phyloP scores from a whole-genome alignment of 169 alveolate species.

The Eimeria zaria region DNA sequence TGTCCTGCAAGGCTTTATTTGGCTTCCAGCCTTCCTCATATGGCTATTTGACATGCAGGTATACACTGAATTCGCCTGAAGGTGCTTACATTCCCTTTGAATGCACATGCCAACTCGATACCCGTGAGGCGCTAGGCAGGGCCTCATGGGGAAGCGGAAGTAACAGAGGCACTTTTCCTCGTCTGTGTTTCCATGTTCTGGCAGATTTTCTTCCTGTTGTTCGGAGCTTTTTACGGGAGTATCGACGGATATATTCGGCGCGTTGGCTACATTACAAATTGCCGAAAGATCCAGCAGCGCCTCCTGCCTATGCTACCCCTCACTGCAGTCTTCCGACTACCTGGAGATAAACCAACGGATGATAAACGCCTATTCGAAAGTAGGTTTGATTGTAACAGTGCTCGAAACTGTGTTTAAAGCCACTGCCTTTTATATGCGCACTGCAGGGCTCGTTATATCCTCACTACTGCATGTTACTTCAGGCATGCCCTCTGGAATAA shows the following conservation, averaged over 20 bases:
- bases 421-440: not conserved
- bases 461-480: not conserved
- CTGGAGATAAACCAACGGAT: not conserved
- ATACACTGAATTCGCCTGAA: not conserved
- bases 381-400: not conserved
- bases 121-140: not conserved
- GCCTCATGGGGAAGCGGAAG: not conserved
- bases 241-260: conserved; percentile 79
- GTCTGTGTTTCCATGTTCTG: not conserved
- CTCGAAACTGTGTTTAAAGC: not conserved
- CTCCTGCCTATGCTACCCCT: conserved; percentile 79
- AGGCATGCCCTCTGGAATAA: conserved; percentile 19
- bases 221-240: conserved; percentile 79
- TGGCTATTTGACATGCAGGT: conserved; percentile 84
- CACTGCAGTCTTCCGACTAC: conserved; percentile 12
- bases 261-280: conserved; percentile 76
- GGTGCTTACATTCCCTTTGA: not conserved
- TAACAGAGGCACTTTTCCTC: not conserved
- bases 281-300: conserved; percentile 78
- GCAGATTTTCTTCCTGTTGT: conserved; percentile 74
- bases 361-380: not conserved
- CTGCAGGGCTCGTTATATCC: not conserved
- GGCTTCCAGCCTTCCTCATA: conserved; percentile 81
- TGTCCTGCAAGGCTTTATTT: conserved; percentile 40
- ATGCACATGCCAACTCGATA: not conserved